Base-by-base conservation (phyloP, 768 basidiomycete species). In the Tephrocybe sp. region DNA sequence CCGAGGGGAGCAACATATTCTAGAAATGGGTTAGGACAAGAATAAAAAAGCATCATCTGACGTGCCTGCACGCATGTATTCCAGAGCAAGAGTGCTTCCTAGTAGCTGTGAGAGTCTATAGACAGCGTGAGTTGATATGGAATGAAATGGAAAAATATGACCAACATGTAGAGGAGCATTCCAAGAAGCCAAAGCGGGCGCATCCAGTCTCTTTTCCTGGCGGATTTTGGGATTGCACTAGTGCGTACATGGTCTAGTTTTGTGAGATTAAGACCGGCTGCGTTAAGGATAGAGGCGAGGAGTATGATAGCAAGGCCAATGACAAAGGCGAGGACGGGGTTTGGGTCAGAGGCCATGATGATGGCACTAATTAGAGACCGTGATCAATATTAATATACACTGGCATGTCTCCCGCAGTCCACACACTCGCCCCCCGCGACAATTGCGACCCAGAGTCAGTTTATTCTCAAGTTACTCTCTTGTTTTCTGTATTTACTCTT, bases 1-100 rank as follows among this genome's bases (percentile, higher is more conserved):
- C 96, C 95, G 4, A 98, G 79, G 2, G 95, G 95, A 1, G 96
- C 96, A 49, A 98, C 95, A 66, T 97, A 98, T 82, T 96, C 91
- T 83, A 68, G 13, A 50, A 6, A 46, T 20, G 23, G 2, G 52
- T 49, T 47, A 47, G 33, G 8, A 20, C 3, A 41, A 14, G 38
- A 31, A 47, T 17, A 1, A 11, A 16, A n/a, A 22, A 34, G n/a
- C 32, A 43, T 16, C 26, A 10, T 5, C 38, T 39, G 39, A 62
- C 76, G 38, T 40, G 81, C 88, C 87, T 56, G 91, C 92, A 54
- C 92, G 84, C 78, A 94, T 87, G 64, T 91, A 93, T 65, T 89
- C 85, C 31, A 94, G 75, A 1, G 92, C 92, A 16, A 93, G 77
- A 0, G 91, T 93, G 63, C 87, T 89, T 32, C 92, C 91, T 60